Evolutionary conservation across 2,329 filamentous ascomycete genomes (phyloP).

Genomic region (Monosporascus ibericus): DNA sequence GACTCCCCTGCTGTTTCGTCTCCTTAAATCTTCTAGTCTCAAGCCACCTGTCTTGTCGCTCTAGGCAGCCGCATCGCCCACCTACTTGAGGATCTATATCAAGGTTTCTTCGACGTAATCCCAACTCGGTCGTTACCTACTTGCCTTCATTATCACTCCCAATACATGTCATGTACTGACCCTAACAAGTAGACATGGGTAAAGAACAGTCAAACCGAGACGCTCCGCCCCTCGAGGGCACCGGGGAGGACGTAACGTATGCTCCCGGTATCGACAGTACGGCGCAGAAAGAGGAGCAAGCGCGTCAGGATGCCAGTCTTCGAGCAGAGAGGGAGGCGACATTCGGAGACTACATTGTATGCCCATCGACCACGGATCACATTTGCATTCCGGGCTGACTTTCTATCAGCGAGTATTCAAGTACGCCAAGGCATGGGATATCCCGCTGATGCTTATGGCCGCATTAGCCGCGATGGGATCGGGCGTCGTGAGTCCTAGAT

Average conservation of each 20-base stretch:
- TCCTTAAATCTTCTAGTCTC: too few relatives aligned
- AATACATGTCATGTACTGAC: too few relatives aligned
- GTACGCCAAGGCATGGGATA: constrained; percentile 49
- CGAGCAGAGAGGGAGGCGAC: constrained; percentile 39
- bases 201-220: neutral
- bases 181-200: neutral
- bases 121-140: too few relatives aligned
- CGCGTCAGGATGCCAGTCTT: constrained; percentile 26
- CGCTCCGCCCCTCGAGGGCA: neutral
- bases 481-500: constrained; percentile 32
- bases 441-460: constrained; percentile 40
- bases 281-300: constrained; percentile 22
- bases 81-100: too few relatives aligned
- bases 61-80: too few relatives aligned
- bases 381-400: constrained; percentile 6
- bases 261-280: constrained; percentile 1
- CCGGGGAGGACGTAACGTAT: neutral
- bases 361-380: constrained; percentile 3
- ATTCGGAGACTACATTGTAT: constrained; percentile 38
- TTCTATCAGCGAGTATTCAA: constrained; percentile 40
- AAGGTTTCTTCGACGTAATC: too few relatives aligned
- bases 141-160: too few relatives aligned
- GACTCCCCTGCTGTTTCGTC: too few relatives aligned
- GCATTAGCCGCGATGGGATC: constrained; percentile 43
- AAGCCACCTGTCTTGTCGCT: too few relatives aligned